Conservation (phyloP, 164 flowering plant species). For the Kingdonia uniflora region DNA sequence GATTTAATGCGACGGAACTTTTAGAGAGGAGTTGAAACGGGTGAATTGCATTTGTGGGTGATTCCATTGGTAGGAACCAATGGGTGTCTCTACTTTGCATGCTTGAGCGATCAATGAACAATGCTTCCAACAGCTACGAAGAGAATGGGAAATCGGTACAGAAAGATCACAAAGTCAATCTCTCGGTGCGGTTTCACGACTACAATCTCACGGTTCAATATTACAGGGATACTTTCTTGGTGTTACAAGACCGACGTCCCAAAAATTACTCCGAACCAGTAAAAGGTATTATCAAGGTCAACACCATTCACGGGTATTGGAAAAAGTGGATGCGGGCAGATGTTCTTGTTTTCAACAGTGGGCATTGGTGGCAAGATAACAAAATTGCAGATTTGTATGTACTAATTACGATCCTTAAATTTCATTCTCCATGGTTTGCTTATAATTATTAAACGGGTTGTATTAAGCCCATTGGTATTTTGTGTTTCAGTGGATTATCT, state of each 20-base stretch:
- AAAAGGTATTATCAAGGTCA: constrained; percentile 34
- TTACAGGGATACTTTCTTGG: constrained; percentile 72
- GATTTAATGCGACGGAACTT: constrained; percentile 63
- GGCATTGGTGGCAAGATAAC: constrained; percentile 83
- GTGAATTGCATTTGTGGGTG: constrained; percentile 72
- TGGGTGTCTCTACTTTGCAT: constrained; percentile 94
- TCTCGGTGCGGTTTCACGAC: constrained; percentile 50
- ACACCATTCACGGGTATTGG: constrained; percentile 49
- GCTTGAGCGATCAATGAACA: constrained; percentile 56
- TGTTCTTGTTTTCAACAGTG: constrained; percentile 66
- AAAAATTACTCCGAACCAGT: constrained; percentile 29
- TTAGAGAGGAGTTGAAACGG: constrained; percentile 54
- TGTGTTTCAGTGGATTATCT: constrained; percentile 37
- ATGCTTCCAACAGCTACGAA: constrained; percentile 55
- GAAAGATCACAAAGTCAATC: constrained; percentile 65
- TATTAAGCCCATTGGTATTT: neutral
- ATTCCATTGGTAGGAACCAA: constrained; percentile 87
- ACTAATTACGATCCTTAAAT: too few relatives aligned
- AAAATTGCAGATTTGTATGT: constrained; percentile 29
- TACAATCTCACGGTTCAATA: constrained; percentile 72
- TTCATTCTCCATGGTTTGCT: too few relatives aligned
- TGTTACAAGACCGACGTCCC: constrained; percentile 40
- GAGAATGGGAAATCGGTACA: constrained; percentile 60
- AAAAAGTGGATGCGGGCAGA: constrained; percentile 58
- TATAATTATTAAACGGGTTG: too few relatives aligned